Base-by-base conservation (phyloP, 306 rosid species). In the Castanopsis chinensis region DNA sequence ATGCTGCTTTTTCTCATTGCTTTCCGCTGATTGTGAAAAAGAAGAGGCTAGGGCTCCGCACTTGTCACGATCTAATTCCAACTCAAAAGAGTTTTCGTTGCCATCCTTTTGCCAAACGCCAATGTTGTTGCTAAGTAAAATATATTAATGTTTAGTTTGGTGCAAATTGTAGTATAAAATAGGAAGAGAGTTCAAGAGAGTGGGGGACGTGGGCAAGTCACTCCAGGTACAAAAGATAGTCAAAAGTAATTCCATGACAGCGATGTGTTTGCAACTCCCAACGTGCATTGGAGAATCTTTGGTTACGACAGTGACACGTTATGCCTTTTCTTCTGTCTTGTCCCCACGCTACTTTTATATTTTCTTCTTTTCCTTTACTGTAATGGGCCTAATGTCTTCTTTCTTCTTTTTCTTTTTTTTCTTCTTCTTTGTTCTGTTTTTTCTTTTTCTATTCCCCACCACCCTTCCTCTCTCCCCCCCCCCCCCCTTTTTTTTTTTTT, bases 161-260 rank as follows among this genome's bases (percentile, higher is more conserved):
- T 8, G 45, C 45, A 37, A 37, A 37, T 37, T 37, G 45, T 19
- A 20, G 14, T 9, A 20, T 58, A 23, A 9, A 58, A 59, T 1
- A 21, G n/a, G 35, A 63, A 27, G 11, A 63, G 19, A 63, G 19
- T 4, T 21, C 1, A 4, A 58, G 17, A 3, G 65, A 59, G 1
- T 37, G 45, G 3, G 43, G 17, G 27, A 27, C 30, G 65, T 59
- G 65, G 30, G 65, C 53, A 59, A 8, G 15, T 23, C 18, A 25
- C 5, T 20, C 9, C 4, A 17, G 25, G 5, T 8, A 19, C 15
- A 69, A 78, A 78, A 55, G 76, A 69, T 27, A 43, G 81, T 78
- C 81, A 78, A 78, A 78, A 78, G 81, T 19, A 77, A 77, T 77
- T 77, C 80, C 80, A 32, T 30, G 80, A 77, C 74, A 67, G 67